Percentiles rank a stretch among this genome's conserved stretches.
Conservation (phyloP, 768 basidiomycete genomes). For the Mycena filopes region DNA sequence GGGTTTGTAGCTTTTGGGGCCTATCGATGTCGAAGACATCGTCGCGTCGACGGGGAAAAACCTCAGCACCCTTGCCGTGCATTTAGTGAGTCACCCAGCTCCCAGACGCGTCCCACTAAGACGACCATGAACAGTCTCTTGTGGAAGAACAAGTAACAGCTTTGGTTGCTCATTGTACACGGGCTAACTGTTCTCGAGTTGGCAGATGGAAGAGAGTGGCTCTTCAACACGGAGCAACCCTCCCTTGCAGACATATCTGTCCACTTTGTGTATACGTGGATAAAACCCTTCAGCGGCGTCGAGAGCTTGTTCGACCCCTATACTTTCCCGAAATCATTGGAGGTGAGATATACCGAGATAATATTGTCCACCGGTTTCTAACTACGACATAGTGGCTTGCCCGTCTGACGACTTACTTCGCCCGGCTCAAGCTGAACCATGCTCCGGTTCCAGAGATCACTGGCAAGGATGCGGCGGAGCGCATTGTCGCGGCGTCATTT, state of each 20-base stretch:
- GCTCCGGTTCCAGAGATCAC: constrained; percentile 41
- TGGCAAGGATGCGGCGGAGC: constrained; percentile 55
- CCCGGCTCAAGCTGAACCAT: constrained; percentile 41
- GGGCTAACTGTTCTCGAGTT: constrained; percentile 45
- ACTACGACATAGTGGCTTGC: constrained; percentile 55
- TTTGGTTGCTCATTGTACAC: neutral
- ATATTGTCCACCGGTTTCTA: too few relatives aligned
- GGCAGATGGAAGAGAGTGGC: constrained; percentile 64
- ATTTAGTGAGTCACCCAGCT: constrained; percentile 52
- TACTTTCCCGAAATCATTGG: constrained; percentile 51
- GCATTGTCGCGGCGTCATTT: constrained; percentile 48
- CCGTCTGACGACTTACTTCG: constrained; percentile 50
- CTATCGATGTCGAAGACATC: constrained; percentile 32
- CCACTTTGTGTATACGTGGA: constrained; percentile 61
- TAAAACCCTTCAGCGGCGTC: constrained; percentile 45
- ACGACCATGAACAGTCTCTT: constrained; percentile 39
- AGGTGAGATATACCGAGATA: constrained; percentile 41
- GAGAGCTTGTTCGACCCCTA: constrained; percentile 49
- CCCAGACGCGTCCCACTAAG: neutral
- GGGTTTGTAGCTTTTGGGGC: constrained; percentile 35
- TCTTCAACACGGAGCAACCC: constrained; percentile 63
- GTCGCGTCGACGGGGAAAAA: constrained; percentile 47
- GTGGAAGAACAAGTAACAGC: constrained; percentile 45
- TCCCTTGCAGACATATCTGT: constrained; percentile 63
- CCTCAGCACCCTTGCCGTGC: constrained; percentile 55